Evolutionary conservation across 1,284 basidiomycete species (phyloP), one percentile per base, ranked within the genome.

Genomic region (Papiliotrema fonsecae): DNA sequence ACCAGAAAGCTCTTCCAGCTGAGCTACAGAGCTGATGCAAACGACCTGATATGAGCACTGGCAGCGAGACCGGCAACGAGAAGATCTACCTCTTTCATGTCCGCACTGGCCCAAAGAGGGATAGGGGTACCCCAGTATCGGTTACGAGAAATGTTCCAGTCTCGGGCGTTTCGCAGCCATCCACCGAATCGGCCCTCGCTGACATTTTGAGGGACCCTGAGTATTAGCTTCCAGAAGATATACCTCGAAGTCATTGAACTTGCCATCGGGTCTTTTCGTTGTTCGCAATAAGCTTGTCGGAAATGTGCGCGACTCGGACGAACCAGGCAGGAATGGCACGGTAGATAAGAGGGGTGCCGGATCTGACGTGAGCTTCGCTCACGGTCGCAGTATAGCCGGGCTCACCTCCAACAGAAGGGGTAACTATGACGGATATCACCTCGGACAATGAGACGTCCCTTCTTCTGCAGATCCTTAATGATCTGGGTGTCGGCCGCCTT

Each of bases 81-180:
- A n/a, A n/a, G n/a, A n/a, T n/a, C 48, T 54, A 86, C 88, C 81
- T 99, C 96, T 70, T 93, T 81, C 64, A 84, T 78, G 73, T 98
- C 94, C 2, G 94, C 90, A 63, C 87, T 93, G 27, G 79, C 90
- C 96, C 96, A 99, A 31, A 99, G 77, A 9, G 96, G 96, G 55
- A 99, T 85, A 6, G 96, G 96, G 6, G 94, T 98, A 38, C 94
- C 96, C 94, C 94, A 99, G 74, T 97, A 99, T 51, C 96, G 83
- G 78, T 98, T 98, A 57, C 96, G 81, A n/a, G 92, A 96, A 57
- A 99, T 81, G 71, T 97, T 98, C 96, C 96, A 99, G 70, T 99
- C 96, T 28, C 94, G 83, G 11, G 96, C 96, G 72, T 96, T 97
- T 43, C 88, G 85, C 51, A 99, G 79, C 96, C 96, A 99, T 72